Conservation (phyloP, 768 basidiomycete genomes). For the Wakefieldia striispora region DNA sequence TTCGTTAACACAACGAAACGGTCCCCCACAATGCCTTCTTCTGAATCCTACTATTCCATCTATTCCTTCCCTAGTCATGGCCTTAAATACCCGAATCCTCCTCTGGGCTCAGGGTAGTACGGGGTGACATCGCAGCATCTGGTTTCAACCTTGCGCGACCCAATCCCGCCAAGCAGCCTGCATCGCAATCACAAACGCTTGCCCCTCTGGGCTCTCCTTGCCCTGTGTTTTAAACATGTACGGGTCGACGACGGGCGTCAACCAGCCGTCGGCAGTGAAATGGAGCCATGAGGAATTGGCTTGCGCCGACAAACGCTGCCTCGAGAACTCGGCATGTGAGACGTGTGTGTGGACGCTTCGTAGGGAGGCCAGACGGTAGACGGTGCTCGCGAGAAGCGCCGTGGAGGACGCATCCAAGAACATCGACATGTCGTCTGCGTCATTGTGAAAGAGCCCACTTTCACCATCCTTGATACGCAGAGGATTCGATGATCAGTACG, state of each 20-base stretch:
- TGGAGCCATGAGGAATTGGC: slow-evolving; percentile 35
- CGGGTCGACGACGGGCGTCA: slow-evolving; percentile 77
- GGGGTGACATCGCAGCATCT: too few species aligned
- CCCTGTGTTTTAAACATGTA: slow-evolving; percentile 48
- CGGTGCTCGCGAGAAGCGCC: slow-evolving; percentile 70
- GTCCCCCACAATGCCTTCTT: too few species aligned
- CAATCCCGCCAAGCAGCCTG: slow-evolving; percentile 78
- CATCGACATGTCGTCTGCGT: slow-evolving; percentile 53
- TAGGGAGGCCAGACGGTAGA: slow-evolving; percentile 68
- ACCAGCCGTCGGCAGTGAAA: slow-evolving; percentile 60
- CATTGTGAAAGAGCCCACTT: slow-evolving; percentile 57
- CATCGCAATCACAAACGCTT: slow-evolving; percentile 78
- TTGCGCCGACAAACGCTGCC: slow-evolving; percentile 38
- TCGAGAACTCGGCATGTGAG: slow-evolving; percentile 54
- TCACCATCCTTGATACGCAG: too few species aligned
- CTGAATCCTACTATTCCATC: too few species aligned
- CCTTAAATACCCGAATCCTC: too few species aligned
- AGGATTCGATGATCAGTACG: too few species aligned
- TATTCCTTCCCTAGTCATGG: too few species aligned
- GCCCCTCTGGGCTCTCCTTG: slow-evolving; percentile 62
- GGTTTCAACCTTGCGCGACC: slow-evolving; percentile 58
- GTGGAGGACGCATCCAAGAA: slow-evolving; percentile 77
- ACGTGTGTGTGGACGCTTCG: slow-evolving; percentile 48
- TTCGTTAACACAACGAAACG: too few species aligned
- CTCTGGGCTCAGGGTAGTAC: too few species aligned